Evolutionary conservation across 2,329 filamentous ascomycete species (phyloP), one percentile per base, ranked within the genome.

Genomic region (Byssochlamys sp.): DNA sequence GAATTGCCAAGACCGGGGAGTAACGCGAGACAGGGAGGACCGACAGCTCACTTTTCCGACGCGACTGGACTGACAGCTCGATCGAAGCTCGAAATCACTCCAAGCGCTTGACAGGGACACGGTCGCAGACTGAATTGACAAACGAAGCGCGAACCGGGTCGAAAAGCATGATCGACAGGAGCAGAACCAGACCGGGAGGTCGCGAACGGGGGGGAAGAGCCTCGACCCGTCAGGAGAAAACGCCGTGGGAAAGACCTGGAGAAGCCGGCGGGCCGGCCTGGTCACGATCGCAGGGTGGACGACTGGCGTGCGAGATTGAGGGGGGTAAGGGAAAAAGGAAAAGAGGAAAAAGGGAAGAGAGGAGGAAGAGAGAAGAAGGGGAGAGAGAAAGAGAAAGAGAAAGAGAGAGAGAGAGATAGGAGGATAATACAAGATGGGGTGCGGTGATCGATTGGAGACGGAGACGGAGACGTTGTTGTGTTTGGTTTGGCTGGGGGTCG

Each of bases 91-190:
- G 28, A 28, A 24, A 33, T 33, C 39, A 45, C 39, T 45, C n/a
- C n/a, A n/a, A 39, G 31, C 53, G 39, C 58, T 57, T 53, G 56
- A 61, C 59, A 58, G 56, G 49, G 56, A 63, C 61, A 66, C 61
- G 63, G 51, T 45, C 26, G 39, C 12, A 26, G 61, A 56, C 54
- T 52, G 53, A 63, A 67, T 64, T 65, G 64, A 63, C 58, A 55
- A 57, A 55, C 58, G 61, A 55, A 56, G 53, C 56, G 57, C 54
- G 57, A 51, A 53, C 60, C 59, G 60, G 55, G 59, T 52, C 56
- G 59, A 60, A 53, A 57, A 60, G 57, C 67, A 69, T 63, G 59
- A 60, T 65, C 66, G 66, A 63, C 62, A 61, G 58, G 58, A 58
- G 26, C 59, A 58, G 29, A 51, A 52, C 53, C 52, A 55, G 29